Conservation (phyloP, 108 stramenopile genomes). For the Hondaea fermentalgiana region DNA sequence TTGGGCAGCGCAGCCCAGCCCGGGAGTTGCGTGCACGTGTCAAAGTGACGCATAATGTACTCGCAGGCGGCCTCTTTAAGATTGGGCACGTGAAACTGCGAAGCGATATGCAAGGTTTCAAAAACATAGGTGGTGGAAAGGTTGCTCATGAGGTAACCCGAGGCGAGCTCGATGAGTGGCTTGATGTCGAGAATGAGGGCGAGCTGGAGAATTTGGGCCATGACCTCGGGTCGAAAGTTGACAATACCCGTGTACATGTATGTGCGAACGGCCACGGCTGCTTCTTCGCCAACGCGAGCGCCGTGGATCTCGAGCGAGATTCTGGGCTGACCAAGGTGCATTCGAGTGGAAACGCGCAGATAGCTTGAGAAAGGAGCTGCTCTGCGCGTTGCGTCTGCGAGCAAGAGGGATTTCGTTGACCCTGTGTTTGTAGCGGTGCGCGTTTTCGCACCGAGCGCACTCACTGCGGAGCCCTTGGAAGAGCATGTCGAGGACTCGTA, state of each 20-base stretch:
- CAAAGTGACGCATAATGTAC: background rate
- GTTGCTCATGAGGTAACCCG: background rate
- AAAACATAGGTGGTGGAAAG: background rate
- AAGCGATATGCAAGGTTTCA: background rate
- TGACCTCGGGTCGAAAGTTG: background rate
- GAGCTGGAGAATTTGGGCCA: background rate
- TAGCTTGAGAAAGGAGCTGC: background rate
- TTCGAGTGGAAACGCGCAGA: background rate
- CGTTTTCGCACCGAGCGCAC: background rate
- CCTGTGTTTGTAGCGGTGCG: background rate
- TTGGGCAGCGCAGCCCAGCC: background rate
- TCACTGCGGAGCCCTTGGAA: background rate
- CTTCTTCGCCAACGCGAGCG: background rate
- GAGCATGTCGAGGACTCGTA: slow-evolving; percentile 1
- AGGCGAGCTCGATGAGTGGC: background rate
- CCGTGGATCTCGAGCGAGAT: background rate
- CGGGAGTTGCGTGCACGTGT: background rate
- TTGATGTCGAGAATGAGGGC: background rate
- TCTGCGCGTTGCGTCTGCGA: background rate
- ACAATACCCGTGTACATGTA: slow-evolving; percentile 11
- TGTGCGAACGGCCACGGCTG: background rate
- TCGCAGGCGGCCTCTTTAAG: background rate
- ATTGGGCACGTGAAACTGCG: background rate
- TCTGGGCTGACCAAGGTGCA: background rate
- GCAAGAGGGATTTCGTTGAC: background rate